A percentile compares a stretch with the other conserved stretches of the same genome.
Conservation (phyloP, 1,284 basidiomycete species). For the Xanthoconium separans region DNA sequence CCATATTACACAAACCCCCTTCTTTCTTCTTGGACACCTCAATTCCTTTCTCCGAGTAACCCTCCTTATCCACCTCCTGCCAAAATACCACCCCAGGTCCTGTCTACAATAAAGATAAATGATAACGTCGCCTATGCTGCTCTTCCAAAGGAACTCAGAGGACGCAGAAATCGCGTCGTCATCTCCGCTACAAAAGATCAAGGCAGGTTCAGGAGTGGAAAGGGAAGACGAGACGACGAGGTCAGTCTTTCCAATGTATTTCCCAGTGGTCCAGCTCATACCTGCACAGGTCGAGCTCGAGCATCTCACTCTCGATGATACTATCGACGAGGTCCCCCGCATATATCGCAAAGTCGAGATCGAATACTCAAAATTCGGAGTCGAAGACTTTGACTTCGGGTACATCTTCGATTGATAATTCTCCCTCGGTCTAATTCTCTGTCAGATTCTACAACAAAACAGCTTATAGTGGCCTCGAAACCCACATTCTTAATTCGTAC, state of each 20-base stretch:
- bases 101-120: slow-evolving; percentile 79
- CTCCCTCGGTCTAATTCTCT: neutral
- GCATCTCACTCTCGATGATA: slow-evolving; percentile 46
- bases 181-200: slow-evolving; percentile 48
- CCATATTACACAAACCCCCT: slow-evolving; percentile 81
- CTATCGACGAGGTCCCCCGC: slow-evolving; percentile 68
- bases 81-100: slow-evolving; percentile 77
- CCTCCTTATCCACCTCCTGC: slow-evolving; percentile 60
- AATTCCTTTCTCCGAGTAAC: slow-evolving; percentile 46
- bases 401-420: slow-evolving; percentile 33
- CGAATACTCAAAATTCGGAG: slow-evolving; percentile 98
- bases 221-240: slow-evolving; percentile 46
- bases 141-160: slow-evolving; percentile 80
- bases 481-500: slow-evolving; percentile 97
- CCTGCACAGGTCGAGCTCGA: slow-evolving; percentile 46
- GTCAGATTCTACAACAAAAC: slow-evolving; percentile 92
- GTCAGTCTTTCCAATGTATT: slow-evolving; percentile 12
- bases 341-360: slow-evolving; percentile 94
- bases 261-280: neutral
- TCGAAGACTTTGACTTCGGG: slow-evolving; percentile 99
- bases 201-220: slow-evolving; percentile 86
- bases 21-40: slow-evolving; percentile 76
- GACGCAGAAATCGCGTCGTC: slow-evolving; percentile 74
- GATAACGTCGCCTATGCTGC: slow-evolving; percentile 89
- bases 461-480: slow-evolving; percentile 89